Conservation (phyloP, 108 stramenopile genomes). For the Cyclotella atomus region DNA sequence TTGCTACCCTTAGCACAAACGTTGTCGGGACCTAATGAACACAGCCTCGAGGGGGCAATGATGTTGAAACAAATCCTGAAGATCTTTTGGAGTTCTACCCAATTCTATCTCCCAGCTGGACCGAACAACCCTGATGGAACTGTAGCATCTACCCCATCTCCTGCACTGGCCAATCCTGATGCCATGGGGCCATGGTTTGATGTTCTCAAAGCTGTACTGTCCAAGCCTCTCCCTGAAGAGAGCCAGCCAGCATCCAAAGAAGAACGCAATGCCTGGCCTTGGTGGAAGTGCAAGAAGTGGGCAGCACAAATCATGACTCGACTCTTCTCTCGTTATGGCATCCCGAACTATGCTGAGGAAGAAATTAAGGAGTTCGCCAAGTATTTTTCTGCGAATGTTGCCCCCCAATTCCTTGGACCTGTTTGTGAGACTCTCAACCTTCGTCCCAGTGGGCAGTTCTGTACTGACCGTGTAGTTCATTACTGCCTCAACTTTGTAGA, state of each 20-base stretch:
- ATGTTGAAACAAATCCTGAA: constrained; percentile 96
- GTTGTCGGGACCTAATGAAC: constrained; percentile 64
- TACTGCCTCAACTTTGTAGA: constrained; percentile 93
- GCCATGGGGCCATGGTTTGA: constrained; percentile 92
- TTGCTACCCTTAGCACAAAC: constrained; percentile 80
- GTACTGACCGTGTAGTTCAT: constrained; percentile 95
- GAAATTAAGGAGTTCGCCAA: constrained; percentile 89
- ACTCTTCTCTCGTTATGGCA: constrained; percentile 94
- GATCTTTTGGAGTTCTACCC: constrained; percentile 97
- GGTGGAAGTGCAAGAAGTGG: constrained; percentile 99
- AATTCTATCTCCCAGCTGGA: constrained; percentile 88
- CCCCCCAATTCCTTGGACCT: constrained; percentile 84
- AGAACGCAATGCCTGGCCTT: constrained; percentile 93
- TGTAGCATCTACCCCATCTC: constrained; percentile 32
- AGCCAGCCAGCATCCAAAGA: constrained; percentile 84
- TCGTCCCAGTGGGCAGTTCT: constrained; percentile 87
- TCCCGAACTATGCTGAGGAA: constrained; percentile 90
- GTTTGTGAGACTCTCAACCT: constrained; percentile 92
- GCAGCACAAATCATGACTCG: constrained; percentile 92
- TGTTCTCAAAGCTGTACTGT: constrained; percentile 65
- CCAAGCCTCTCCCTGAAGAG: constrained; percentile 83
- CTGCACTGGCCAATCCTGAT: constrained; percentile 69
- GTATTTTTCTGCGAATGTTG: constrained; percentile 88
- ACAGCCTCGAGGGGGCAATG: constrained; percentile 88
- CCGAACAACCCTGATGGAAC: constrained; percentile 66